Base-by-base conservation (phyloP, 176 grass and related monocot genomes). In the Oryza glumipatula region DNA sequence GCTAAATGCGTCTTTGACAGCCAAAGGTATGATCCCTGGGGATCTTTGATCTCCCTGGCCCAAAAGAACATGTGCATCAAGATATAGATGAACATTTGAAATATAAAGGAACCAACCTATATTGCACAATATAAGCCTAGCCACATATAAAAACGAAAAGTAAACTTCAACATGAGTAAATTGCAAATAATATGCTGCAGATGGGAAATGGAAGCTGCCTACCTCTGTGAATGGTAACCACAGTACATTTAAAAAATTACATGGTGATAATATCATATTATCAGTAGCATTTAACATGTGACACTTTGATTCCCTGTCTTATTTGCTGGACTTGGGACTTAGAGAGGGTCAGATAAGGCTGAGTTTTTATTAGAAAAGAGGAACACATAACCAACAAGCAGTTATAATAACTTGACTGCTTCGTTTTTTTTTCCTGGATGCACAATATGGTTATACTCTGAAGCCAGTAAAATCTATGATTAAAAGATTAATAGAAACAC, bases 1-100 rank as follows among this genome's bases (percentile, higher is more conserved):
- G 83, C 97, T 91, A 86, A 99, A 99, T 80, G 97, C 92, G 92
- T 99, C 97, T 89, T 99, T 99, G 80, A 99, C 97, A 86, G 97
- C 88, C 91, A 96, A 92, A 83, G 97, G 97, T 92, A 99, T 99
- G 89, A 99, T 99, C 84, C 97, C 94, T 81, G 97, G 97, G 61
- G 97, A 99, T 76, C 97, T 92, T 92, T 99, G 97, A 87, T 99
- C 97, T 85, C 97, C 97, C 94, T 99, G 81, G 66, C 13, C 84
- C 73, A 70, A 72, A 79, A 87, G 36, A 82, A 86, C n/a, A 79
- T 66, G 69, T 43, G 85, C 70, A 76, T 84, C 71, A 87, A 56
- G 22, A 87, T 65, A 65, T 13, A 52, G 22, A 85, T 35, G 69
- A 85, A 76, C 45, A 44, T 80, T 72, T 52, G 28, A 52, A 92